Conservation (phyloP, 306 rosid genomes). For the Betula pendula region DNA sequence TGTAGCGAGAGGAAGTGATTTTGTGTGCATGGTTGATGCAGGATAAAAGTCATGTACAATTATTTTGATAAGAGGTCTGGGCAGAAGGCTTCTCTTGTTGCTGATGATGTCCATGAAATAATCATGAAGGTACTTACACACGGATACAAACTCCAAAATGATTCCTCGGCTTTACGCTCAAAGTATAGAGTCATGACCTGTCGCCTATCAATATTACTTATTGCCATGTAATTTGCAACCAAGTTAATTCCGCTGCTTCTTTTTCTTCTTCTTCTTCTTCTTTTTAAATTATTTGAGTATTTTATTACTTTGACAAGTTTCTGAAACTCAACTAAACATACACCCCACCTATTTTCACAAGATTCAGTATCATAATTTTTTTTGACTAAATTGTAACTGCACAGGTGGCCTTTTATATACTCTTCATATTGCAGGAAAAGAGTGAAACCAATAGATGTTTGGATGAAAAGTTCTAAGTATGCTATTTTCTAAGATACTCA, state of each 20-base stretch:
- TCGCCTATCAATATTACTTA: not conserved
- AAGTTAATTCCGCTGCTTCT: too few relatives aligned
- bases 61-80: slow-evolving; percentile 66
- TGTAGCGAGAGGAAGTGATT: not conserved
- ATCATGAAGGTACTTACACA: slow-evolving; percentile 55
- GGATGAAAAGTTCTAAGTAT: not conserved
- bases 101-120: slow-evolving; percentile 75
- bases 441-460: not conserved
- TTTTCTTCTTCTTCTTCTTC: not conserved
- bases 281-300: too few relatives aligned
- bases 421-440: not conserved
- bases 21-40: slow-evolving; percentile 19
- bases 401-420: too few relatives aligned
- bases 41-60: slow-evolving; percentile 58
- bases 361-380: not conserved
- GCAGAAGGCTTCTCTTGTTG: slow-evolving; percentile 61
- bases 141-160: not conserved
- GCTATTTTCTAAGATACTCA: not conserved
- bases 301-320: not conserved
- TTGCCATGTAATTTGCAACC: not conserved
- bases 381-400: not conserved
- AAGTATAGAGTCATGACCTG: not conserved
- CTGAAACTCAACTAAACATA: not conserved
- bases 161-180: not conserved
- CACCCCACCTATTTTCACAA: not conserved